Conservation (phyloP, 345 rosid genomes). For the Brassica rapa region DNA sequence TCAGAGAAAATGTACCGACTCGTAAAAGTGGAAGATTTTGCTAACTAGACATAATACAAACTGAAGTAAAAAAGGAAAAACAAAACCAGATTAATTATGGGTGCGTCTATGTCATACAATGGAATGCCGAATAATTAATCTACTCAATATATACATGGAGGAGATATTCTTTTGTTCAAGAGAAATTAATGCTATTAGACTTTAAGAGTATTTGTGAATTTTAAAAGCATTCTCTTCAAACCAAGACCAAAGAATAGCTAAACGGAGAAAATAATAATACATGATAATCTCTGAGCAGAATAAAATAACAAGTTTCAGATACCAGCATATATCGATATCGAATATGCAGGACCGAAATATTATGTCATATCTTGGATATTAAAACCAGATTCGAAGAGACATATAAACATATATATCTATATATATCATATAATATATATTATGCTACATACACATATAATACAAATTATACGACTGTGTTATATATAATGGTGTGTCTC, state of each 20-base stretch:
- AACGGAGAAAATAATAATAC: background rate
- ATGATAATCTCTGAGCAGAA: background rate
- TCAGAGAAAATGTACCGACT: background rate
- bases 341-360: constrained; percentile 4
- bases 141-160: background rate
- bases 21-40: background rate
- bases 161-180: constrained; percentile 17
- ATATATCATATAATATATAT: background rate
- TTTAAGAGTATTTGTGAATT: constrained; percentile 2
- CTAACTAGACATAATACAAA: background rate
- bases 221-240: constrained; percentile 17
- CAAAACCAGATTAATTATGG: background rate
- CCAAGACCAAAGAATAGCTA: constrained; percentile 15
- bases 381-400: constrained; percentile 16
- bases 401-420: background rate
- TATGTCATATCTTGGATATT: constrained; percentile 12
- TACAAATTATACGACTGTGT: background rate
- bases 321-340: background rate
- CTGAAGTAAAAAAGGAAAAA: background rate
- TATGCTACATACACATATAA: too few species aligned
- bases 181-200: constrained; percentile 3
- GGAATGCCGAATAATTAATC: background rate
- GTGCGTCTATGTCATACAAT: background rate
- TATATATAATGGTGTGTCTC: background rate
- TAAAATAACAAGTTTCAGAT: constrained; percentile 12